phyloP scores from a whole-genome alignment of 2,329 filamentous ascomycete species.

The Coleophoma crateriformis region DNA sequence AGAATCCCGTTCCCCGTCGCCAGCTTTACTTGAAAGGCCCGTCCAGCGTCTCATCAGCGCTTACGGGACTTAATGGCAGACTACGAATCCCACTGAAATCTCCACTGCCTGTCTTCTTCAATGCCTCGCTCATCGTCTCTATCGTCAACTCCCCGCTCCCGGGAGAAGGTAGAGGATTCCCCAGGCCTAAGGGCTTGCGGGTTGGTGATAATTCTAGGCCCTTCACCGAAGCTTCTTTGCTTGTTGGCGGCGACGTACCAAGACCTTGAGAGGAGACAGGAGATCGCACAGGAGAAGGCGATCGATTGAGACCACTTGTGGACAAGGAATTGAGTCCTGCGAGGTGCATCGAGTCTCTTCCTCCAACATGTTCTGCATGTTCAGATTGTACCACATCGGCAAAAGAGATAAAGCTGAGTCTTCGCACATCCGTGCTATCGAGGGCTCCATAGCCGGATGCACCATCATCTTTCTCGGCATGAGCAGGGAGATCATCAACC shows the following conservation, averaged over 20 bases:
- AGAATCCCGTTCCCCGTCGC: too few species aligned
- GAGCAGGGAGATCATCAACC: slow-evolving; percentile 42
- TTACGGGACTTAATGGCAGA: slow-evolving; percentile 52
- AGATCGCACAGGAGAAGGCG: slow-evolving; percentile 75
- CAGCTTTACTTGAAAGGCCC: slow-evolving; percentile 14
- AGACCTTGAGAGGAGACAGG: slow-evolving; percentile 67
- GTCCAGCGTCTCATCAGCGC: slow-evolving; percentile 27
- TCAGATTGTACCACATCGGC: slow-evolving; percentile 90
- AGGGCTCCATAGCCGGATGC: slow-evolving; percentile 73
- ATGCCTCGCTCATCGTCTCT: slow-evolving; percentile 88
- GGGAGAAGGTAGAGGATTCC: slow-evolving; percentile 47
- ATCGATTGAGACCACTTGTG: slow-evolving; percentile 52
- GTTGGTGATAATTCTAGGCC: slow-evolving; percentile 66
- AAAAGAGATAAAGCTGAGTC: slow-evolving; percentile 93
- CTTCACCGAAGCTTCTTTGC: slow-evolving; percentile 69
- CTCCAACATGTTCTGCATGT: slow-evolving; percentile 58
- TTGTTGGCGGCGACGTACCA: slow-evolving; percentile 68
- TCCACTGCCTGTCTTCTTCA: slow-evolving; percentile 78
- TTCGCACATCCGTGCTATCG: slow-evolving; percentile 72
- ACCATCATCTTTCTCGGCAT: slow-evolving; percentile 51
- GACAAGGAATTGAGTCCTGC: slow-evolving; percentile 59
- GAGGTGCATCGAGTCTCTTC: slow-evolving; percentile 65
- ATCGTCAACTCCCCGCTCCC: slow-evolving; percentile 71
- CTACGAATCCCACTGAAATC: slow-evolving; percentile 60
- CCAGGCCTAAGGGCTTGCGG: slow-evolving; percentile 54